Evolutionary conservation across 805 yeast genomes (phyloP).

Genomic region (Starmerella davenportii): DNA sequence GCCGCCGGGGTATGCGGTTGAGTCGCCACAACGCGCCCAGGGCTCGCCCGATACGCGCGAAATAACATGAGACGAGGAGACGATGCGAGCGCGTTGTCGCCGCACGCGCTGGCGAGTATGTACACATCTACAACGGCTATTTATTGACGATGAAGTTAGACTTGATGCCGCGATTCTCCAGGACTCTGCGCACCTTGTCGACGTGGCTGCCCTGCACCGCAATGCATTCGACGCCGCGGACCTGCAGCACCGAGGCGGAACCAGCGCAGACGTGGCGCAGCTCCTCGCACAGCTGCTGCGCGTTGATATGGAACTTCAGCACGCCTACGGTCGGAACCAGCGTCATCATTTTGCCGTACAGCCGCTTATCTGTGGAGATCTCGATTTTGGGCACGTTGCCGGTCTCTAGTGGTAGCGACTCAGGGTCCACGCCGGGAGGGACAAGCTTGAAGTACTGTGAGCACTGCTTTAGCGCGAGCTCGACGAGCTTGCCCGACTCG

Average conservation of each 20-base stretch:
- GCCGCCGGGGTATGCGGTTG: too few relatives aligned
- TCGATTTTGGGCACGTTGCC: conserved; percentile 54
- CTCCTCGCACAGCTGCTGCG: conserved; percentile 47
- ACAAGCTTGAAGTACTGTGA: conserved; percentile 30
- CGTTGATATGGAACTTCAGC: conserved; percentile 48
- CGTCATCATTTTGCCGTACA: conserved; percentile 70
- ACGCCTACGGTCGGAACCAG: conserved; percentile 37
- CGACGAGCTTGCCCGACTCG: conserved; percentile 19
- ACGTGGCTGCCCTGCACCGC: conserved; percentile 83
- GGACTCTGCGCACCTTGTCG: conserved; percentile 31
- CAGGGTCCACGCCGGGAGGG: conserved; percentile 29
- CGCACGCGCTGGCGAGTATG: too few relatives aligned
- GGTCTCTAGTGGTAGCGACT: conserved; percentile 28
- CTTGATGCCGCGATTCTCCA: conserved; percentile 31
- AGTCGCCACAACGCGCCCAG: too few relatives aligned
- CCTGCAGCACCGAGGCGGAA: conserved; percentile 42
- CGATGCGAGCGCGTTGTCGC: too few relatives aligned
- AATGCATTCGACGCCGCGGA: conserved; percentile 48
- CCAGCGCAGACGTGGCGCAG: conserved; percentile 74
- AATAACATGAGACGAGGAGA: too few relatives aligned
- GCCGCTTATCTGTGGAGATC: conserved; percentile 53
- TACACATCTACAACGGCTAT: not conserved
- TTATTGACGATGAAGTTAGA: not conserved
- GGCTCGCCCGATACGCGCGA: too few relatives aligned
- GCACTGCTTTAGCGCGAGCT: conserved; percentile 29